A percentile compares a stretch with the other conserved stretches of the same genome.
Evolutionary conservation across 2,329 filamentous ascomycete species (phyloP).

Genomic region (Pyricularia sp.): DNA sequence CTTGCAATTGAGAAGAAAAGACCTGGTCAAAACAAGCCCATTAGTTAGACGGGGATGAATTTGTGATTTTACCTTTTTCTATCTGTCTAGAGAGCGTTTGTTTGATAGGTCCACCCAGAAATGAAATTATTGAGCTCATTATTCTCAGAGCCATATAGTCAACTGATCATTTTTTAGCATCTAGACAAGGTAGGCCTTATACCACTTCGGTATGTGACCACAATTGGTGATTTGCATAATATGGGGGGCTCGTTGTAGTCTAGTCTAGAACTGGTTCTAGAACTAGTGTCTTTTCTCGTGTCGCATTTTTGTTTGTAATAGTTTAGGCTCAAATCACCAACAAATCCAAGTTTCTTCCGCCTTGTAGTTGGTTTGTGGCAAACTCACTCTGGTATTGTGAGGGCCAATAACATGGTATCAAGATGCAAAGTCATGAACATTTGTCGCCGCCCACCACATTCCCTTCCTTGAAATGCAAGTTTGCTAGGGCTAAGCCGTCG

Average conservation of each 20-base stretch:
- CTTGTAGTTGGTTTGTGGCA: no score
- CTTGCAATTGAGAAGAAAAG: constrained; percentile 14
- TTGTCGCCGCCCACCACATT: neutral
- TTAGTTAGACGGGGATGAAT: neutral
- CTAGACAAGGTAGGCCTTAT: no score
- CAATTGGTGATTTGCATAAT: no score
- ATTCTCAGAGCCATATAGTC: neutral
- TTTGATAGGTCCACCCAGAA: neutral
- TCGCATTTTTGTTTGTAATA: no score
- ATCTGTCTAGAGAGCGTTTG: neutral
- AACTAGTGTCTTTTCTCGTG: no score
- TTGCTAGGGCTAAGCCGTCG: neutral
- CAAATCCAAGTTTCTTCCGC: no score
- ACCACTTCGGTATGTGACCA: no score
- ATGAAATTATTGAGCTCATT: neutral
- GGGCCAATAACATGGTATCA: neutral
- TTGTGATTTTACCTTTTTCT: neutral
- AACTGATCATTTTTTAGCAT: no score
- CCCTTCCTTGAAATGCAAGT: neutral
- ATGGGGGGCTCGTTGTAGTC: no score
- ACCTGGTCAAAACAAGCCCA: constrained; percentile 6
- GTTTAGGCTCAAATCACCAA: no score
- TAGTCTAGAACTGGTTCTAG: no score
- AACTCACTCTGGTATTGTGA: no score
- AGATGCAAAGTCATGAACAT: neutral